These are phyloP conservation scores for Quercus ilex DNA, from an alignment of 306 rosid genomes.

Conservation along the genomic window DNA sequence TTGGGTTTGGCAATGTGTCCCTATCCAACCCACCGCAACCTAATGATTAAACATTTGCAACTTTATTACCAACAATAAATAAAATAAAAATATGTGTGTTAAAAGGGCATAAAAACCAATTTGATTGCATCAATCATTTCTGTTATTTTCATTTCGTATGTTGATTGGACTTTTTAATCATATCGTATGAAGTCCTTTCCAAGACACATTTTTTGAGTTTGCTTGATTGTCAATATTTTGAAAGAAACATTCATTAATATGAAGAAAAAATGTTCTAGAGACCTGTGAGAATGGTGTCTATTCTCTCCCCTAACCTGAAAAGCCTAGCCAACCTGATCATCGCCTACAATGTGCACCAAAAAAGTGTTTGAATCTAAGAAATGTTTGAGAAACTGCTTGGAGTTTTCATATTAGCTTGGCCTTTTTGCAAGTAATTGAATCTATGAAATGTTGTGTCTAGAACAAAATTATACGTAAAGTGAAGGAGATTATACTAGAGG, in stretches of 20 bases:
- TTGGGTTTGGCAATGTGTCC: constrained; percentile 74
- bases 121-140: constrained; percentile 41
- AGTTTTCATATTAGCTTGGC: too few species aligned
- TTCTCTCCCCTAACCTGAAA: constrained; percentile 15
- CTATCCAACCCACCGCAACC: constrained; percentile 47
- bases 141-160: constrained; percentile 29
- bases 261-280: too few species aligned
- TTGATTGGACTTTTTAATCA: constrained; percentile 37
- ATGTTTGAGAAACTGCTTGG: too few species aligned
- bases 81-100: background rate
- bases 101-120: constrained; percentile 32
- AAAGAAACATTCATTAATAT: background rate
- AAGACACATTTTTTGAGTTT: constrained; percentile 35
- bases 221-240: constrained; percentile 30
- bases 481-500: too few species aligned
- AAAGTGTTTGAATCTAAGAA: too few species aligned
- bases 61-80: constrained; percentile 38
- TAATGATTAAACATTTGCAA: constrained; percentile 25
- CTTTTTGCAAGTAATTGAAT: too few species aligned
- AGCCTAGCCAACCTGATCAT: constrained; percentile 17
- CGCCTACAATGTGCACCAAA: background rate
- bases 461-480: too few species aligned
- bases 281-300: background rate
- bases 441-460: too few species aligned
- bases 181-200: constrained; percentile 22